These are phyloP conservation scores for Pseudopithomyces maydicus DNA, from an alignment of 2,329 filamentous ascomycete species.

Conservation along the genomic window DNA sequence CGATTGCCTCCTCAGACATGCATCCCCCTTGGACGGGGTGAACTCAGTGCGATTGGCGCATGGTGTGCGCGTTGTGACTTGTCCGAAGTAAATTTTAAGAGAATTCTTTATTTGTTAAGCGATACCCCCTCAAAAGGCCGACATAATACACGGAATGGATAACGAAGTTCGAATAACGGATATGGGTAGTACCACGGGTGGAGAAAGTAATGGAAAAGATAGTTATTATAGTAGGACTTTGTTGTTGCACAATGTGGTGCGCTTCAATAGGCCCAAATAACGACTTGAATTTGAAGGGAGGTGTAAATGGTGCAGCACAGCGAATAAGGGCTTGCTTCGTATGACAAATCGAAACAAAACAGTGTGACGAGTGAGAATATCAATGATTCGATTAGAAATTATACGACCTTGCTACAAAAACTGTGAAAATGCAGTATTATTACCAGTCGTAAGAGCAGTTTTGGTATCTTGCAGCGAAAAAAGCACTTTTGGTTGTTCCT, in stretches of 20 bases:
- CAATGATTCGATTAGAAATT: not conserved
- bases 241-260: no score
- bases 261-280: no score
- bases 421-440: not conserved
- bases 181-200: not conserved
- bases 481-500: not conserved
- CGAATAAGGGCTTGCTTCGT: no score
- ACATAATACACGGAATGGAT: not conserved
- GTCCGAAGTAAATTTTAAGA: not conserved
- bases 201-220: not conserved
- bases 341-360: no score
- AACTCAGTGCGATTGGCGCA: not conserved
- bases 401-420: not conserved
- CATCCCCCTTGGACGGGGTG: not conserved
- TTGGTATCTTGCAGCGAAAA: slow-evolving; percentile 4
- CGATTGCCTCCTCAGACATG: not conserved
- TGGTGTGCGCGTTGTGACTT: not conserved
- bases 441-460: not conserved
- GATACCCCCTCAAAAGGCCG: not conserved
- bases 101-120: not conserved
- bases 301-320: no score
- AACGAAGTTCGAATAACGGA: not conserved
- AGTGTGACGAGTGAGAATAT: not conserved
- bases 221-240: no score
- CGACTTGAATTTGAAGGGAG: no score